These are phyloP conservation scores for Trypanosoma cruzi DNA, from an alignment of 208 protist species.

Conservation along the genomic window DNA sequence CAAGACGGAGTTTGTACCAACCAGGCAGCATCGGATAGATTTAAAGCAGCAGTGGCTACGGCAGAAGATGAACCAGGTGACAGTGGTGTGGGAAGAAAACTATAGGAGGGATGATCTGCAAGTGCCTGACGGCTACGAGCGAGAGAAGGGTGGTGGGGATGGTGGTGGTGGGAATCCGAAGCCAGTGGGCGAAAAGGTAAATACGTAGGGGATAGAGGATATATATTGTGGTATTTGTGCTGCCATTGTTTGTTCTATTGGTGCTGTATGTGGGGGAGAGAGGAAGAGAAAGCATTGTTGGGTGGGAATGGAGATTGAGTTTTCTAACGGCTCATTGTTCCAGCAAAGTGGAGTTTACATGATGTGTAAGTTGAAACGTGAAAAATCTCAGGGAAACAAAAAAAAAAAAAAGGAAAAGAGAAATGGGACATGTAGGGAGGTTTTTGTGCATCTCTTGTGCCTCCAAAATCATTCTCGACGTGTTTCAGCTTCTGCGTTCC, in stretches of 20 bases:
- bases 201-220: background rate
- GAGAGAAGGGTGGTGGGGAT: slow-evolving; percentile 23
- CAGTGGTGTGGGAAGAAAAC: slow-evolving; percentile 69
- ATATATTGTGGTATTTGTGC: background rate
- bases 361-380: background rate
- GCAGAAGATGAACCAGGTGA: slow-evolving; percentile 82
- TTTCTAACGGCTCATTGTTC: background rate
- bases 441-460: background rate
- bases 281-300: background rate
- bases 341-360: background rate
- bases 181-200: background rate
- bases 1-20: slow-evolving; percentile 81
- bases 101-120: slow-evolving; percentile 72
- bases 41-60: slow-evolving; percentile 73
- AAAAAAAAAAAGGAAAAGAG: background rate
- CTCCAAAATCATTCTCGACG: background rate
- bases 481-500: background rate
- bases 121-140: slow-evolving; percentile 72
- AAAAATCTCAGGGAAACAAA: background rate
- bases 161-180: background rate
- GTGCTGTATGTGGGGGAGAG: background rate
- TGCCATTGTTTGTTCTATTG: background rate
- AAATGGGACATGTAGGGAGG: background rate
- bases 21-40: slow-evolving; percentile 72
- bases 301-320: background rate